A percentile compares a stretch with the other conserved stretches of the same genome.
These are phyloP conservation scores for Tolypocladium tropicale DNA, from an alignment of 2,329 filamentous ascomycete genomes.

Conservation along the genomic window DNA sequence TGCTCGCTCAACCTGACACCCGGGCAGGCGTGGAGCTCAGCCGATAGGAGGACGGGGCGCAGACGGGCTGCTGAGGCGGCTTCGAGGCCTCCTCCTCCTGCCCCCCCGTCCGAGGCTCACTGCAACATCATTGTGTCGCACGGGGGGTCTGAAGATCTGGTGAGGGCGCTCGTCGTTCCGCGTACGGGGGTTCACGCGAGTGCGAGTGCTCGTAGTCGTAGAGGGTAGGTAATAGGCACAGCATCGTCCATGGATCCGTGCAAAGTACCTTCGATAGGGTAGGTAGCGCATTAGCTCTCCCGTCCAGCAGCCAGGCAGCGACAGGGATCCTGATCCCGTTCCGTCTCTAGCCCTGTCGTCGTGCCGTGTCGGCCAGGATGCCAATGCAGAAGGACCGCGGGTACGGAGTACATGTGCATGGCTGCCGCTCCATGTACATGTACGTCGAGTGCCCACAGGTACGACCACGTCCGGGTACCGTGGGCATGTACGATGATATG, in stretches of 20 bases:
- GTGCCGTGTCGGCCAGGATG: background rate
- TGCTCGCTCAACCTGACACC: background rate
- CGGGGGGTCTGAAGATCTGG: background rate
- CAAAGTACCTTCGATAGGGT: background rate
- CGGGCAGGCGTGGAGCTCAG: conserved; percentile 2
- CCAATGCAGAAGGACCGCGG: background rate
- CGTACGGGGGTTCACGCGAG: no score
- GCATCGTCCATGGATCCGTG: background rate
- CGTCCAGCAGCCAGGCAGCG: conserved; percentile 2
- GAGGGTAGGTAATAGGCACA: no score
- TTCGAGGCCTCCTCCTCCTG: background rate
- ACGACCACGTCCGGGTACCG: background rate
- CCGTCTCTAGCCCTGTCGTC: background rate
- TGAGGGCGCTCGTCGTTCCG: background rate
- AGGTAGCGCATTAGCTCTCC: conserved; percentile 11
- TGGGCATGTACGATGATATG: background rate
- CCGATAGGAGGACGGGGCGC: conserved; percentile 3
- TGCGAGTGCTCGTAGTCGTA: no score
- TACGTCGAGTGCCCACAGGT: background rate
- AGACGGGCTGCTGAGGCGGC: background rate
- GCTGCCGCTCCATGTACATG: background rate
- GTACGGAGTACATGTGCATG: background rate
- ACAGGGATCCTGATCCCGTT: background rate
- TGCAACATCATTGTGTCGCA: background rate
- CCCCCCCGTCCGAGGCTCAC: background rate